Evolutionary conservation across 768 basidiomycete genomes (phyloP).

Genomic region (Rubroboletus pulcherrimus): DNA sequence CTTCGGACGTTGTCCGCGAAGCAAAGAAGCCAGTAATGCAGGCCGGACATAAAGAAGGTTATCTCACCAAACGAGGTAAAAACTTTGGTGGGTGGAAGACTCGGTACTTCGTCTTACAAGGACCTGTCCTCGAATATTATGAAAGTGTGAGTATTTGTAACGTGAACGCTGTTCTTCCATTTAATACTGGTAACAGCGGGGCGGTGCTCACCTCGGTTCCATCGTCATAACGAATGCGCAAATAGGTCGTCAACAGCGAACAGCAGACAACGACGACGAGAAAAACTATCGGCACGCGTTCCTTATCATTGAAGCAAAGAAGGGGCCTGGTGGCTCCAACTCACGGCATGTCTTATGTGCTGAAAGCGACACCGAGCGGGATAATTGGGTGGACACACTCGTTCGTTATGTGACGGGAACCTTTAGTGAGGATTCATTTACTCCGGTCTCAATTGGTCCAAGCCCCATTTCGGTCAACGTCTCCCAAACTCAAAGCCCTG

Average conservation of each 20-base stretch:
- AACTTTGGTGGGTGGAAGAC: conserved; percentile 99
- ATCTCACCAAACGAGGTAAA: conserved; percentile 93
- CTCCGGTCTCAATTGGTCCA: conserved; percentile 38
- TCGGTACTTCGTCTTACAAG: conserved; percentile 90
- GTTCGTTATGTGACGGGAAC: conserved; percentile 80
- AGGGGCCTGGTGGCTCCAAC: conserved; percentile 62
- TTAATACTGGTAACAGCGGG: conserved; percentile 52
- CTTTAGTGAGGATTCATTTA: conserved; percentile 69
- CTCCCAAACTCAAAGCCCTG: conserved; percentile 24
- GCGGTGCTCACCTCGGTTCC: conserved; percentile 87
- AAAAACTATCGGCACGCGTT: conserved; percentile 97
- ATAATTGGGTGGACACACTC: conserved; percentile 92
- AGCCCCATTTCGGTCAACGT: conserved; percentile 24
- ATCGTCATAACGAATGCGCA: conserved; percentile 90
- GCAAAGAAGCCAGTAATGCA: conserved; percentile 74
- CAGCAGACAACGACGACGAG: conserved; percentile 65
- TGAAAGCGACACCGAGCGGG: conserved; percentile 90
- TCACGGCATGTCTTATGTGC: conserved; percentile 93
- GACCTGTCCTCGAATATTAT: conserved; percentile 89
- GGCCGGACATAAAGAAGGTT: conserved; percentile 88
- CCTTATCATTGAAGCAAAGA: conserved; percentile 89
- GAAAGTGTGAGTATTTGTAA: conserved; percentile 72
- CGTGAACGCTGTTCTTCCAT: conserved; percentile 4
- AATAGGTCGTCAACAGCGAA: conserved; percentile 90
- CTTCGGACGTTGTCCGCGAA: conserved; percentile 80